Base-by-base conservation (phyloP, 305 asterid genomes). In the Rubia peregrina region DNA sequence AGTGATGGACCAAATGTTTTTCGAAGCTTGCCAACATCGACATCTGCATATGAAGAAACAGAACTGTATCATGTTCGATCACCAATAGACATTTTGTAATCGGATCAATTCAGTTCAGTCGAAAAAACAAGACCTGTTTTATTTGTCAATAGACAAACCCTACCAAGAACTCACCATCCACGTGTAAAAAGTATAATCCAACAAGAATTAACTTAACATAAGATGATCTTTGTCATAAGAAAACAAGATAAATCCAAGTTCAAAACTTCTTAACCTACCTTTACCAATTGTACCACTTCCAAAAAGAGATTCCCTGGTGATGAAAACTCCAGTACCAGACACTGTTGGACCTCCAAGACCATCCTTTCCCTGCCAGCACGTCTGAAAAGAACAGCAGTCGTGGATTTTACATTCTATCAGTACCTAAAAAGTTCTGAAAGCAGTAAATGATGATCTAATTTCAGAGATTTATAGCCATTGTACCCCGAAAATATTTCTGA, bases 261-360 rank as follows among this genome's bases (percentile, higher is more conserved):
- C 48, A 43, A 3, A 43, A 24, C 9, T 43, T 43, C 48, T 43
- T 43, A 43, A 55, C 7, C 19, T 55, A 55, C 61, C 24, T 9
- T 55, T 55, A 55, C 61, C 26, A 55, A 21, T 57, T 2, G 30
- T 8, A 57, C 16, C 71, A 6, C 70, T 55, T 10, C 92, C 92
- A 56, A 81, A 5, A 36, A 80, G 55, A 19, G 36, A 19, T 22
- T 57, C 62, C 36, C 62, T 57, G 16, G 62, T 57, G 62, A 57
- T 57, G 62, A 57, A 57, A 57, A 22, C 13, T 21, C 62, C 5
- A 85, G 82, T 0, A 88, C 40, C 62, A 22, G 62, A 57, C 36
- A 57, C 62, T 22, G 36, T 5, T 10, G 95, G 87, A 48, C 95
- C 96, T 46, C 75, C 42, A n/a, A 86, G 72, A 55, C 91, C 90